Percentiles rank a stretch among this genome's conserved stretches.
phyloP scores from a whole-genome alignment of 768 basidiomycete genomes.

The Lenzites betulinus region DNA sequence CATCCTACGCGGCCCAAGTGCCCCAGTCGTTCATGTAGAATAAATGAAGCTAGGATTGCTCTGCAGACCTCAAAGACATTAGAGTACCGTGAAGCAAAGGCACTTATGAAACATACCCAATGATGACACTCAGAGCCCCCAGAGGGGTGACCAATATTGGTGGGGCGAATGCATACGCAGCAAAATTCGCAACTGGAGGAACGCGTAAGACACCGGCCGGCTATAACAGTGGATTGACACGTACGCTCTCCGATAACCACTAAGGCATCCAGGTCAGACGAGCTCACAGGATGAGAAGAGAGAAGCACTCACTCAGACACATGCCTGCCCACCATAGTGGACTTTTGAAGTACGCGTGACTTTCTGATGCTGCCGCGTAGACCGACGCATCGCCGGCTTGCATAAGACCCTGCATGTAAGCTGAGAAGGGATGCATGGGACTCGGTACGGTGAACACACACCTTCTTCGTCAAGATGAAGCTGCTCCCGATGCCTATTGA shows the following conservation, averaged over 20 bases:
- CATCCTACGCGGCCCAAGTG: slow-evolving; percentile 90
- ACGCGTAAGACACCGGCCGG: not conserved
- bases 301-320: slow-evolving; percentile 68
- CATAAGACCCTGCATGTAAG: slow-evolving; percentile 75
- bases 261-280: slow-evolving; percentile 35
- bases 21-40: slow-evolving; percentile 91
- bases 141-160: slow-evolving; percentile 97
- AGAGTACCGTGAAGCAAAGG: not conserved
- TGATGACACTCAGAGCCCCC: slow-evolving; percentile 94
- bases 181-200: slow-evolving; percentile 77
- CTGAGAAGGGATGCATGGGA: not conserved
- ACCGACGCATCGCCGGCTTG: slow-evolving; percentile 67
- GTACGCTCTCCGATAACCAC: slow-evolving; percentile 92
- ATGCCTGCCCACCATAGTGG: slow-evolving; percentile 99
- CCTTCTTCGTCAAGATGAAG: slow-evolving; percentile 99
- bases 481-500: slow-evolving; percentile 90
- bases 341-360: slow-evolving; percentile 83
- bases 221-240: slow-evolving; percentile 14
- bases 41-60: slow-evolving; percentile 90
- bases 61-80: slow-evolving; percentile 40
- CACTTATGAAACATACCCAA: slow-evolving; percentile 66
- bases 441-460: slow-evolving; percentile 30
- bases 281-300: not conserved
- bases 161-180: slow-evolving; percentile 96
- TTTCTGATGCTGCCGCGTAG: slow-evolving; percentile 69